Evolutionary conservation across 208 protist genomes (phyloP), one percentile per base, ranked within the genome.

Genomic region (Entamoeba invadens): DNA sequence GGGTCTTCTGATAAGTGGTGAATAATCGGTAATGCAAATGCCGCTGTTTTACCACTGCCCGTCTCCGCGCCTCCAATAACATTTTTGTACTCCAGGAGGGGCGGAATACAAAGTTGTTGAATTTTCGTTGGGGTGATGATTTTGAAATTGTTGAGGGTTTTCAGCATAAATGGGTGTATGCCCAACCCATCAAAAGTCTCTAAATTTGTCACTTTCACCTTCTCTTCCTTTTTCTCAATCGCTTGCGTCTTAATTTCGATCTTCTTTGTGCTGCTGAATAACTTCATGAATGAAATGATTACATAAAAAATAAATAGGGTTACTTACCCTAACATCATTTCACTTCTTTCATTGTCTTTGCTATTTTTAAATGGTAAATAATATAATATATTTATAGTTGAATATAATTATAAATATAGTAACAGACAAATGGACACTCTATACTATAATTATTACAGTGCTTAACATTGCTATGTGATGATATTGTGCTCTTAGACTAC

Each of bases 41-140:
- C 98, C 44, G 97, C 98, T 3, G 99, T 99, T 95, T 99, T 99
- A 93, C 99, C 98, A 87, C 97, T 98, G 44, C 99, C 98, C 25
- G 99, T 99, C 95, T 99, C 97, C 38, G 98, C 98, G 38, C 99
- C 96, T 50, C 98, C 99, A 94, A 99, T 99, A n/a, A 98, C 96
- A 95, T 98, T 97, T 2, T 93, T 44, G 25, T 18, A 38, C 45
- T 3, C 16, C 0, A 93, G 5, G 3, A 51, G 21, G 35, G 45
- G 25, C 31, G 46, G 46, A 45, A 93, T 93, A 4, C 25, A 45
- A 10, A 25, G 38, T 18, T 47, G 35, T 77, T 93, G 92, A 87
- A 93, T 50, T 87, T 47, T 38, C n/a, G 92, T 93, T 45, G 92
- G 46, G 4, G n/a, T 45, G 14, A 77, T 45, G 21, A 77, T 45